These are phyloP conservation scores for Schizothecium vesticola DNA, from an alignment of 495 filamentous ascomycete species.

Conservation along the genomic window DNA sequence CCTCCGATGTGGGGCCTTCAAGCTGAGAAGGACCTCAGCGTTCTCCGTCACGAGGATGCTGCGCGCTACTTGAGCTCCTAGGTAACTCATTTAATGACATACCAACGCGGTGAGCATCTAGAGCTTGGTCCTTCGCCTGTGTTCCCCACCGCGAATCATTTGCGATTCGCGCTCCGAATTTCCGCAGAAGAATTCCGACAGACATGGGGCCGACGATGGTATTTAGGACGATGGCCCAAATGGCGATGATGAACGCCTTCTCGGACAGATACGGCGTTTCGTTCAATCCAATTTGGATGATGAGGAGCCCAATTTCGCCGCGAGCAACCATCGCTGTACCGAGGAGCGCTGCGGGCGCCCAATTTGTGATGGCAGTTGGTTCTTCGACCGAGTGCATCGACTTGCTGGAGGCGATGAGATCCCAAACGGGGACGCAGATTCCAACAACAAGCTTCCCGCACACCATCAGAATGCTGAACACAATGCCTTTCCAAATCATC, in stretches of 20 bases:
- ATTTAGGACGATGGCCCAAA: slow-evolving; percentile 72
- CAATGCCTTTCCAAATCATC: slow-evolving; percentile 65
- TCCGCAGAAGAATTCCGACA: slow-evolving; percentile 56
- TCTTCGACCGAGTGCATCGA: neutral
- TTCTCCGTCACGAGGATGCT: neutral
- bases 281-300: slow-evolving; percentile 57
- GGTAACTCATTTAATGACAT: neutral
- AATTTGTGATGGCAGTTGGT: slow-evolving; percentile 20
- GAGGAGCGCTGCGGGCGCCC: slow-evolving; percentile 23
- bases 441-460: slow-evolving; percentile 59
- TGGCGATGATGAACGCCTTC: slow-evolving; percentile 55
- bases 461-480: slow-evolving; percentile 67
- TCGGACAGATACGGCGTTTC: slow-evolving; percentile 23
- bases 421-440: slow-evolving; percentile 50
- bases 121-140: slow-evolving; percentile 1
- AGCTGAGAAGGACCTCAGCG: neutral
- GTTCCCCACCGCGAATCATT: slow-evolving; percentile 22
- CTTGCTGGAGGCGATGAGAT: slow-evolving; percentile 7
- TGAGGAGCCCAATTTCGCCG: slow-evolving; percentile 75
- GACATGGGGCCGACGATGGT: slow-evolving; percentile 66
- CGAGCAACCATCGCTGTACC: slow-evolving; percentile 61
- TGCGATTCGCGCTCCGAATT: slow-evolving; percentile 23
- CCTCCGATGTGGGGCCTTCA: neutral
- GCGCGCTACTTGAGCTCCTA: neutral
- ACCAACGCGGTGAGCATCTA: neutral